These are phyloP conservation scores for Diaporthe nobilis DNA, from an alignment of 2,329 filamentous ascomycete genomes.

Conservation along the genomic window DNA sequence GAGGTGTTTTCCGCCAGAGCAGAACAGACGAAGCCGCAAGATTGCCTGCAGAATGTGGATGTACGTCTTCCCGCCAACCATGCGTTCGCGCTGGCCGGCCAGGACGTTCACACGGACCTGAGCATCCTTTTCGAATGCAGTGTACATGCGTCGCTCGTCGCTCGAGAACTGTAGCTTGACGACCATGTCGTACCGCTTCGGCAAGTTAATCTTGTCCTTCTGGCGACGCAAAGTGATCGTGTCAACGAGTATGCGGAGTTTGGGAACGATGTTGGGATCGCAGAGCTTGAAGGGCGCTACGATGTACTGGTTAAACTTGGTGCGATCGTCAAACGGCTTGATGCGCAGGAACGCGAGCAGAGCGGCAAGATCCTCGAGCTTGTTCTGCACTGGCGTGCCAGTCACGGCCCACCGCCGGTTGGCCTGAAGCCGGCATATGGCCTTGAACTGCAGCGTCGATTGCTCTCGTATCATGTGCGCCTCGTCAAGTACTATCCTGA, in stretches of 20 bases:
- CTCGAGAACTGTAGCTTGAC: slow-evolving; percentile 81
- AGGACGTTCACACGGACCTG: slow-evolving; percentile 85
- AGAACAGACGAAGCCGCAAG: slow-evolving; percentile 88
- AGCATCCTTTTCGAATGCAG: slow-evolving; percentile 86
- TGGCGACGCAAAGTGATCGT: slow-evolving; percentile 93
- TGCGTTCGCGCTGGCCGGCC: slow-evolving; percentile 73
- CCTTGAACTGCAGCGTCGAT: slow-evolving; percentile 84
- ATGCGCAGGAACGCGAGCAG: slow-evolving; percentile 88
- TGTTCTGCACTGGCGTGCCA: slow-evolving; percentile 95
- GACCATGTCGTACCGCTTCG: slow-evolving; percentile 79
- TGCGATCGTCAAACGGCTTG: slow-evolving; percentile 85
- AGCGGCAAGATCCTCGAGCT: slow-evolving; percentile 89
- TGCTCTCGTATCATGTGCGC: slow-evolving; percentile 95
- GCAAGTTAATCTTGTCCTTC: slow-evolving; percentile 91
- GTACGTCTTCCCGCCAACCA: slow-evolving; percentile 87
- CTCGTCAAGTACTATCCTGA: slow-evolving; percentile 93
- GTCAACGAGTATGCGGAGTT: slow-evolving; percentile 89
- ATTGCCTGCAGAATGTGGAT: slow-evolving; percentile 95
- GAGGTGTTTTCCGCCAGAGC: slow-evolving; percentile 93
- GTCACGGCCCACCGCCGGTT: slow-evolving; percentile 96
- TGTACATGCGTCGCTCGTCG: slow-evolving; percentile 83
- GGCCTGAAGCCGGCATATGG: slow-evolving; percentile 83
- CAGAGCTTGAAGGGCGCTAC: slow-evolving; percentile 88
- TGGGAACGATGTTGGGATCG: slow-evolving; percentile 85
- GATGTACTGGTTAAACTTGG: slow-evolving; percentile 84